Conservation (phyloP, 2,329 filamentous ascomycete species). For the Ustulina deusta region DNA sequence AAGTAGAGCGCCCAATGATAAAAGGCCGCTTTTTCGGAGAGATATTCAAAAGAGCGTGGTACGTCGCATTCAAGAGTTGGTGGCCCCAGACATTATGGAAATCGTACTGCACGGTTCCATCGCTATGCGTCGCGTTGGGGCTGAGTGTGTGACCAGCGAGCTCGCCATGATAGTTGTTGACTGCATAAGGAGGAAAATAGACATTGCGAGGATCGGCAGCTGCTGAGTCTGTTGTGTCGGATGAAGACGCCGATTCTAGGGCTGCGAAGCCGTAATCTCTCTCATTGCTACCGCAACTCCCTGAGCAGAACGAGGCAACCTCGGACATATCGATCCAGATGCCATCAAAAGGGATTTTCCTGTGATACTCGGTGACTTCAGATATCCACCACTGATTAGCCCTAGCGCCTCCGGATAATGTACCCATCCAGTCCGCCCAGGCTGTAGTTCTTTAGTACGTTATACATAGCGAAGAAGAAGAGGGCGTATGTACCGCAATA, state of each 20-base stretch:
- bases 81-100: conserved; percentile 84
- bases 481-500: conserved; percentile 58
- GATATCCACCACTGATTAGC: conserved; percentile 76
- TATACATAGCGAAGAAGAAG: neutral
- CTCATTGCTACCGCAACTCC: conserved; percentile 76
- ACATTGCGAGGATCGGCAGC: conserved; percentile 66
- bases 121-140: conserved; percentile 81
- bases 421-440: conserved; percentile 77
- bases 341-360: conserved; percentile 62
- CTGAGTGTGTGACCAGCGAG: conserved; percentile 78
- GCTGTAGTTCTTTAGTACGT: conserved; percentile 52
- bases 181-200: conserved; percentile 80
- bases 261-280: conserved; percentile 43
- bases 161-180: conserved; percentile 79
- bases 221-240: neutral
- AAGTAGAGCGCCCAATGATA: conserved; percentile 86
- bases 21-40: conserved; percentile 80
- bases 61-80: conserved; percentile 81
- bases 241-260: neutral
- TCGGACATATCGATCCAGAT: conserved; percentile 72
- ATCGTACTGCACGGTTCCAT: conserved; percentile 82
- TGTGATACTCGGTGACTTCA: conserved; percentile 70
- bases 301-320: conserved; percentile 73
- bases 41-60: conserved; percentile 73
- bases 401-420: conserved; percentile 70